phyloP scores from a whole-genome alignment of 306 rosid genomes.

The Gynostemma pentaphyllum region DNA sequence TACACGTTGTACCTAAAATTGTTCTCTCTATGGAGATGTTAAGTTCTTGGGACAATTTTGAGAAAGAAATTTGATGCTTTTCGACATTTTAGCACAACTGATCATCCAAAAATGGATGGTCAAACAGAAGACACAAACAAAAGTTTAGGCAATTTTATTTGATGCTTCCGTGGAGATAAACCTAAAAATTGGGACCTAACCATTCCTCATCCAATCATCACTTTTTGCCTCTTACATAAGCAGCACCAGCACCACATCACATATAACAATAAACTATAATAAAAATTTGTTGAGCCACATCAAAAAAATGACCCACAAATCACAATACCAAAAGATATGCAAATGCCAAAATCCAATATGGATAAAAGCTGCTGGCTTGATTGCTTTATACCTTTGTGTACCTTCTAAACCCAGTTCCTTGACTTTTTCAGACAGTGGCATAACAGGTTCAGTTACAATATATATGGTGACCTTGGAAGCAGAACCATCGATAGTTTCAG shows the following conservation, averaged over 20 bases:
- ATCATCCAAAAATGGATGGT: too few species aligned
- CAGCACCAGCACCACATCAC: background rate
- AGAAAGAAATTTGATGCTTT: too few species aligned
- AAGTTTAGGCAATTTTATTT: too few species aligned
- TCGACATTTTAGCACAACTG: too few species aligned
- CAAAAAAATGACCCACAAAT: background rate
- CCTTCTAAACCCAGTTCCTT: conserved; percentile 80
- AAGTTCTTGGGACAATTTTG: too few species aligned
- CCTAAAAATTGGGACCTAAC: too few species aligned
- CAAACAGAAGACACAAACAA: too few species aligned
- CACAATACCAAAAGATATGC: background rate
- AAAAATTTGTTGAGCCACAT: too few species aligned
- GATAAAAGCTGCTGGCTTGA: conserved; percentile 3
- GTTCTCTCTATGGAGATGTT: too few species aligned
- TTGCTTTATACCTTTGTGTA: conserved; percentile 58
- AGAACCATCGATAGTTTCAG: conserved; percentile 56
- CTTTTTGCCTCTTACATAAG: background rate
- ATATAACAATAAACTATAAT: background rate
- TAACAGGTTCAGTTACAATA: conserved; percentile 93
- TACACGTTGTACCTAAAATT: too few species aligned
- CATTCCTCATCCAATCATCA: background rate
- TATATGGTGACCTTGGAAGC: conserved; percentile 70
- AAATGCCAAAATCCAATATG: background rate
- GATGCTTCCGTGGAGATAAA: too few species aligned
- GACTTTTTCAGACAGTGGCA: conserved; percentile 77